These are phyloP conservation scores for Pinus taeda DNA, from an alignment of 75 land plant genomes.

Conservation along the genomic window DNA sequence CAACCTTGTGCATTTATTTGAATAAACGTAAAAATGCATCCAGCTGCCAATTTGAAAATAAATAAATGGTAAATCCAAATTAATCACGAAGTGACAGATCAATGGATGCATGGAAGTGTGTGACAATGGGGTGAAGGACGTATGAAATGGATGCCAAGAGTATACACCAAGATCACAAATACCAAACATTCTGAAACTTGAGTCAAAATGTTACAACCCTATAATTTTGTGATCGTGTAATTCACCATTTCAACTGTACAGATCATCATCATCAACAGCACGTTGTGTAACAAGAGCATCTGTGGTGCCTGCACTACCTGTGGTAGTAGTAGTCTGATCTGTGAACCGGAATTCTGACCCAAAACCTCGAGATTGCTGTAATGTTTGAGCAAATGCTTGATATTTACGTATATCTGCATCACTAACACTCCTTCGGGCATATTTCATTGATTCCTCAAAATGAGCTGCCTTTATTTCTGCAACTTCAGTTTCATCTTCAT, in stretches of 20 bases:
- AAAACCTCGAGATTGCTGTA: conserved; percentile 86
- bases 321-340: conserved; percentile 31
- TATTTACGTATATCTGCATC: conserved; percentile 91
- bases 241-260: conserved; percentile 22
- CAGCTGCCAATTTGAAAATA: neutral
- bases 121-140: no score
- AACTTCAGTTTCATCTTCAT: conserved; percentile 70
- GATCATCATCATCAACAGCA: conserved; percentile 65
- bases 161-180: neutral
- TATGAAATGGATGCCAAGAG: neutral
- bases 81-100: neutral
- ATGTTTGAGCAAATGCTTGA: conserved; percentile 81
- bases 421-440: conserved; percentile 81
- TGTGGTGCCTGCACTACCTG: conserved; percentile 19
- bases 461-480: conserved; percentile 69
- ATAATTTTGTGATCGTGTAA: neutral
- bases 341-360: conserved; percentile 82
- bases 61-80: neutral
- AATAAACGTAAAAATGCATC: neutral
- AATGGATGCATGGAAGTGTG: no score
- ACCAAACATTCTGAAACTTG: neutral
- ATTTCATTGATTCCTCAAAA: conserved; percentile 90
- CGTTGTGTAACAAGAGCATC: conserved; percentile 47
- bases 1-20: no score
- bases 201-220: neutral